These are phyloP conservation scores for Didymosphaeria variabile DNA, from an alignment of 2,329 filamentous ascomycete genomes.

Conservation along the genomic window DNA sequence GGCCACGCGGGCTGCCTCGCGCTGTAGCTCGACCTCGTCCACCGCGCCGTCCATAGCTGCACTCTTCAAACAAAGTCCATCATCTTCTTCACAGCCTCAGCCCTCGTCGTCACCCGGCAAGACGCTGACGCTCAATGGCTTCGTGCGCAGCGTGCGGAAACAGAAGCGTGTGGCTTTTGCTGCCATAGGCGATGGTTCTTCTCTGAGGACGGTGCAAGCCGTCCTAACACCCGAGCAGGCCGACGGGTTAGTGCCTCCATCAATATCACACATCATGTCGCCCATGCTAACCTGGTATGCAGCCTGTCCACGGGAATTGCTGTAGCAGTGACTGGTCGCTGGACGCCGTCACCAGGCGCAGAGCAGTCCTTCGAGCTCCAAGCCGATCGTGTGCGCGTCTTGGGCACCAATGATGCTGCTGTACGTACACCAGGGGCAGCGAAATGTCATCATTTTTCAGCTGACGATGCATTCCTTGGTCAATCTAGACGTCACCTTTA, in stretches of 20 bases:
- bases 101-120: conserved; percentile 54
- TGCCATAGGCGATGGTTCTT: conserved; percentile 86
- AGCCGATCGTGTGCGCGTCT: conserved; percentile 71
- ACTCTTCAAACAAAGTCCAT: conserved; percentile 64
- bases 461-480: conserved; percentile 29
- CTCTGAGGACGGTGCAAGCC: conserved; percentile 79
- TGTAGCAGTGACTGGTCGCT: conserved; percentile 78
- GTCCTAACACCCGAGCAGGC: conserved; percentile 77
- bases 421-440: conserved; percentile 61
- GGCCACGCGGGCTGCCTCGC: conserved; percentile 26
- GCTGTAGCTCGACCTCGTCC: conserved; percentile 40
- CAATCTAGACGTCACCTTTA: conserved; percentile 79
- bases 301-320: conserved; percentile 85
- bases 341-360: conserved; percentile 74
- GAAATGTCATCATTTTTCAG: conserved; percentile 14
- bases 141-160: conserved; percentile 83
- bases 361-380: conserved; percentile 83
- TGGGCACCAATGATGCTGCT: conserved; percentile 81
- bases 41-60: conserved; percentile 49
- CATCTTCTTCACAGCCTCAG: conserved; percentile 46
- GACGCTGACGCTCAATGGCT: conserved; percentile 70
- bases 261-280: background rate
- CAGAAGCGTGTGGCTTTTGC: conserved; percentile 88
- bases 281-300: conserved; percentile 12
- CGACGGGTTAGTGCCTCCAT: conserved; percentile 68